These are phyloP conservation scores for Boletus semigastroideus DNA, from an alignment of 1,284 basidiomycete genomes.

Conservation along the genomic window DNA sequence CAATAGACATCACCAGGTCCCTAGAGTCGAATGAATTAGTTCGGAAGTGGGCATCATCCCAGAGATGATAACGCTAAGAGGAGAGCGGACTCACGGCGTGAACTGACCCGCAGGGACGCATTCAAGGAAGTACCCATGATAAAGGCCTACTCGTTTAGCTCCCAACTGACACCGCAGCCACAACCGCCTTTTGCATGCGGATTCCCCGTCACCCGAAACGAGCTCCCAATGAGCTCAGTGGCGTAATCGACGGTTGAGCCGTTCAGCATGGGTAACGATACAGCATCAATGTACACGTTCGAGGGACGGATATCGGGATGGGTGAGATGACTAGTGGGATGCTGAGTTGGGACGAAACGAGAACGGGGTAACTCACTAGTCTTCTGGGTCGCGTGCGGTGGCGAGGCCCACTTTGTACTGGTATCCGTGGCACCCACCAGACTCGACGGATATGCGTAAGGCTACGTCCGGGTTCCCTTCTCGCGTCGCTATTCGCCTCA, in stretches of 20 bases:
- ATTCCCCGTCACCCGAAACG: conserved; percentile 77
- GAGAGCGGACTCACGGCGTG: too few species aligned
- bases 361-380: too few species aligned
- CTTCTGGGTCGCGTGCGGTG: too few species aligned
- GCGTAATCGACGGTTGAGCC: conserved; percentile 84
- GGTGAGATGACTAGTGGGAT: conserved; percentile 51
- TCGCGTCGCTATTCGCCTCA: conserved; percentile 51
- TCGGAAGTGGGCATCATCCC: too few species aligned
- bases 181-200: conserved; percentile 88
- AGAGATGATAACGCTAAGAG: too few species aligned
- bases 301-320: conserved; percentile 70
- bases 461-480: conserved; percentile 56
- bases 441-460: conserved; percentile 61
- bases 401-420: not conserved
- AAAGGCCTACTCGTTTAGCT: conserved; percentile 49
- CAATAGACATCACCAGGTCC: too few species aligned
- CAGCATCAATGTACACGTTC: conserved; percentile 77
- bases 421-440: not conserved
- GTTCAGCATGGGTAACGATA: conserved; percentile 77
- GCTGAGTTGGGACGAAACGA: not conserved
- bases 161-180: conserved; percentile 92
- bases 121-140: not conserved
- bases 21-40: too few species aligned
- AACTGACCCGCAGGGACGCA: too few species aligned
- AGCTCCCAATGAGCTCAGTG: conserved; percentile 89